Evolutionary conservation across 2,329 filamentous ascomycete genomes (phyloP).

Genomic region (Nothophaeocryptopus gaeumannii): DNA sequence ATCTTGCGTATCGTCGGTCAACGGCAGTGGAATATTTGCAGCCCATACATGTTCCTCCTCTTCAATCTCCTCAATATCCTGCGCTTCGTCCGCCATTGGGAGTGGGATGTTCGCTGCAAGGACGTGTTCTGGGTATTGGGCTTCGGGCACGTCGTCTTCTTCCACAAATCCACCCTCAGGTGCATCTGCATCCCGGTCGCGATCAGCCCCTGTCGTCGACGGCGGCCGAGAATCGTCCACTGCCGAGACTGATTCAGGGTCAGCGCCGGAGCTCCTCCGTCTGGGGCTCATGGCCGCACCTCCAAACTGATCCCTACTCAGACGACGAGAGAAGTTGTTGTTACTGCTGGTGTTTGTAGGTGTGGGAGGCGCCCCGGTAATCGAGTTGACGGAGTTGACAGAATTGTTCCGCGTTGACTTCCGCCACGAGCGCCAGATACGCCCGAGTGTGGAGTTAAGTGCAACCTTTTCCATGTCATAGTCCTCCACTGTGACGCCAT

Average conservation of each 20-base stretch:
- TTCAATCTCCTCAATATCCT: constrained; percentile 73
- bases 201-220: constrained; percentile 15
- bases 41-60: constrained; percentile 42
- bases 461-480: constrained; percentile 90
- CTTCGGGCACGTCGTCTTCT: constrained; percentile 34
- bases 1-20: constrained; percentile 61
- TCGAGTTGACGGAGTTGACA: constrained; percentile 9
- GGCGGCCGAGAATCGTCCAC: constrained; percentile 22
- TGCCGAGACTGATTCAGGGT: constrained; percentile 22
- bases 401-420: constrained; percentile 64
- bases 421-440: constrained; percentile 93
- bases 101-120: constrained; percentile 64
- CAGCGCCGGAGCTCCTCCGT: constrained; percentile 23
- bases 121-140: constrained; percentile 37
- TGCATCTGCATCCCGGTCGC: constrained; percentile 7
- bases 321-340: constrained; percentile 20
- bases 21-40: constrained; percentile 64
- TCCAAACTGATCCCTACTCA: constrained; percentile 17
- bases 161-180: constrained; percentile 11
- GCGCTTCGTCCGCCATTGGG: constrained; percentile 58
- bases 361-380: constrained; percentile 12
- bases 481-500: constrained; percentile 64
- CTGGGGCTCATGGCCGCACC: constrained; percentile 19
- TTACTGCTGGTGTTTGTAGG: constrained; percentile 10
- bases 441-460: constrained; percentile 80